Conservation (phyloP, 805 yeast genomes). For the Yarrowia phangngaensis region DNA sequence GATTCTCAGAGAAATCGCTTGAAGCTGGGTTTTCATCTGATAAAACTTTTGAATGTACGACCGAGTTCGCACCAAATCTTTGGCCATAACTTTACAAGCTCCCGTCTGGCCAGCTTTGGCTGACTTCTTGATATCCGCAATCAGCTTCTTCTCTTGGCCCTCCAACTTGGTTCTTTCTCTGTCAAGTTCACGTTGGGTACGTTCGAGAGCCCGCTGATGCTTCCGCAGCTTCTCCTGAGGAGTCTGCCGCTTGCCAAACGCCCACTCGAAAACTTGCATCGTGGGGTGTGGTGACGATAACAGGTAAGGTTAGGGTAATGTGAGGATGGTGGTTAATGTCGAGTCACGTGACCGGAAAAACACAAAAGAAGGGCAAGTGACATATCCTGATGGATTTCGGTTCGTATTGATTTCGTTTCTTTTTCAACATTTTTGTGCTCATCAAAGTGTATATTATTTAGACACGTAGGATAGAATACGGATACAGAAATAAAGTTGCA, state of each 20-base stretch:
- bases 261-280: constrained; percentile 65
- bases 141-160: constrained; percentile 83
- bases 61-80: constrained; percentile 86
- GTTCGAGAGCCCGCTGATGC: constrained; percentile 92
- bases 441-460: too few species aligned
- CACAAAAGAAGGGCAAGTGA: too few species aligned
- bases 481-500: too few species aligned
- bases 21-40: constrained; percentile 89
- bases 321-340: constrained; percentile 19
- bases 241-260: constrained; percentile 86
- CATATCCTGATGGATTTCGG: too few species aligned
- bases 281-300: constrained; percentile 18
- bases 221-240: constrained; percentile 93
- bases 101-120: constrained; percentile 87
- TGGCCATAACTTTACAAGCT: constrained; percentile 92
- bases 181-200: constrained; percentile 88
- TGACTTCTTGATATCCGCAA: constrained; percentile 80
- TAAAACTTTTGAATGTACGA: constrained; percentile 81
- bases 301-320: neutral
- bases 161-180: constrained; percentile 84
- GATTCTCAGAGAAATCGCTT: constrained; percentile 86
- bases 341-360: too few species aligned
- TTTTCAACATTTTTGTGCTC: too few species aligned
- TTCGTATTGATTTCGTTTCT: too few species aligned
- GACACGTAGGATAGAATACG: too few species aligned